Conservation (phyloP, 371 early-diverging fungal species). For the Chytridium lagenaria region DNA sequence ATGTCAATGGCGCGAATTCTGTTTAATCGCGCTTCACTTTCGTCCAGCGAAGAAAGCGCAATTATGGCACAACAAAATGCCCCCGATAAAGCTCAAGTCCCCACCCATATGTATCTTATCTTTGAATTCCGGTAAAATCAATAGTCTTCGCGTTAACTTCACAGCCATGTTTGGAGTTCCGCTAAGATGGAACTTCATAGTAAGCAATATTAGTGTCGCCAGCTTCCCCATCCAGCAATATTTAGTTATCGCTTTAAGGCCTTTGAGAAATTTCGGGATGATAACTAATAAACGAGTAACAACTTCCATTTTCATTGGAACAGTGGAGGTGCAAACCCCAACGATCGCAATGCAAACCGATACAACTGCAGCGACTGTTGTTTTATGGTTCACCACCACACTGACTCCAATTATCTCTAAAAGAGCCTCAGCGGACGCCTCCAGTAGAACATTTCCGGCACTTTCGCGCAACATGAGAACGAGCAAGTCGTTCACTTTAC, state of each 20-base stretch:
- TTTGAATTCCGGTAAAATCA: background rate
- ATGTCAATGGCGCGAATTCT: background rate
- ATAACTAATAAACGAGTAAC: background rate
- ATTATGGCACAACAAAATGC: background rate
- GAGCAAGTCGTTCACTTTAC: background rate
- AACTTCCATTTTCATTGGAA: too few relatives aligned
- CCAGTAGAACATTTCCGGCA: background rate
- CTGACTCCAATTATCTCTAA: background rate
- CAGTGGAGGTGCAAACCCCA: too few relatives aligned
- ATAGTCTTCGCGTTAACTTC: background rate
- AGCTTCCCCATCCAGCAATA: background rate
- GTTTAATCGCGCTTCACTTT: background rate
- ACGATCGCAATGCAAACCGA: too few relatives aligned
- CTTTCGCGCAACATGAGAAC: background rate
- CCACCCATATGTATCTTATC: background rate
- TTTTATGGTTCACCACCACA: background rate
- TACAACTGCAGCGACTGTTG: background rate
- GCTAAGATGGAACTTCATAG: background rate
- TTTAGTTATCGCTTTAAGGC: background rate
- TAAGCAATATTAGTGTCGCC: too few relatives aligned
- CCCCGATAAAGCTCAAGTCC: background rate
- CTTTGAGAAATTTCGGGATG: background rate
- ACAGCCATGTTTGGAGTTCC: background rate
- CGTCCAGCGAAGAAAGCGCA: background rate
- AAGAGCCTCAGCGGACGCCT: background rate